A percentile compares a stretch with the other conserved stretches of the same genome.
phyloP scores from a whole-genome alignment of 305 asterid species.

The Withania somnifera region DNA sequence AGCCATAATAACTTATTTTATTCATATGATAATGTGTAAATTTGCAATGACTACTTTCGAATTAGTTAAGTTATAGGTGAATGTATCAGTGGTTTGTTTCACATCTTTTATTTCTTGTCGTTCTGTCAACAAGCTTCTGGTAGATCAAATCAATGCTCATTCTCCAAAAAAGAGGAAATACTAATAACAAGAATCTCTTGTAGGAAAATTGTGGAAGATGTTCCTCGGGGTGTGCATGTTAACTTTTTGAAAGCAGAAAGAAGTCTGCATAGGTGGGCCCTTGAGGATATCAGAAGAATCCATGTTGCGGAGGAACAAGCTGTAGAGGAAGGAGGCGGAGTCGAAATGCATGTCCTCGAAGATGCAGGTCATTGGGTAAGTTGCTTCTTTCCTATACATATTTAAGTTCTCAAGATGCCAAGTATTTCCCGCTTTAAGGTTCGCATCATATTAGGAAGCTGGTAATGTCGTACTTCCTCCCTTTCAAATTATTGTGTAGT shows the following conservation, averaged over 20 bases:
- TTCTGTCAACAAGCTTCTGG: neutral
- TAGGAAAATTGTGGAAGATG: slow-evolving; percentile 92
- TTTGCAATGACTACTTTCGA: neutral
- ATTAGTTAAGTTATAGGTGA: neutral
- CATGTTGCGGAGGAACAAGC: slow-evolving; percentile 96
- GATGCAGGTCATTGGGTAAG: slow-evolving; percentile 99
- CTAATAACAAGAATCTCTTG: neutral
- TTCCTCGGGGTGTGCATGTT: slow-evolving; percentile 88
- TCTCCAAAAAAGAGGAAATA: neutral
- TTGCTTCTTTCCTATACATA: slow-evolving; percentile 4
- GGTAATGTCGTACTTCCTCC: neutral
- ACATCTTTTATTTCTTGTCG: neutral
- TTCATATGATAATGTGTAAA: neutral
- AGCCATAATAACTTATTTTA: neutral
- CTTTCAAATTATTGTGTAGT: neutral
- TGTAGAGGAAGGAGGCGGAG: slow-evolving; percentile 87
- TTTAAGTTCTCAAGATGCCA: neutral
- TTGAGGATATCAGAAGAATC: slow-evolving; percentile 81
- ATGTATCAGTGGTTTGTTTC: neutral
- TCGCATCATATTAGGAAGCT: neutral
- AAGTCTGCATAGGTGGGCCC: slow-evolving; percentile 94
- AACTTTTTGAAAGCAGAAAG: slow-evolving; percentile 93
- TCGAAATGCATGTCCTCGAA: slow-evolving; percentile 96
- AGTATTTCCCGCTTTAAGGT: neutral
- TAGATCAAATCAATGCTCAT: neutral